Percentiles rank a stretch among this genome's conserved stretches.
These are phyloP conservation scores for Gautieria morchelliformis DNA, from an alignment of 768 basidiomycete species.

Conservation along the genomic window DNA sequence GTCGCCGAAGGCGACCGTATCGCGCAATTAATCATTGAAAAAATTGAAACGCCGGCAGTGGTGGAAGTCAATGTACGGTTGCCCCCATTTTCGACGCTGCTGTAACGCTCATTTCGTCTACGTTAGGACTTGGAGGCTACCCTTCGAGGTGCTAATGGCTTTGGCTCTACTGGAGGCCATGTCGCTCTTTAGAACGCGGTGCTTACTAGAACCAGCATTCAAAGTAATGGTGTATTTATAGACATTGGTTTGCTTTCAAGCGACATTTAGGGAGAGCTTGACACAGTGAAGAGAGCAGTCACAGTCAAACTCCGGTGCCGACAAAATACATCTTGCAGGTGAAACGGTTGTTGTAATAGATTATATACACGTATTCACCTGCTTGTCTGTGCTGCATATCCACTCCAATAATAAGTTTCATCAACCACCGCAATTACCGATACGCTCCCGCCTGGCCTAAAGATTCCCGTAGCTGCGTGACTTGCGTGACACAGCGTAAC, in stretches of 20 bases:
- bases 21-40: slow-evolving; percentile 90
- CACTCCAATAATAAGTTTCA: too few relatives aligned
- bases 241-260: not conserved
- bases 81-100: not conserved
- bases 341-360: too few relatives aligned
- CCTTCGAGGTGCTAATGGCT: slow-evolving; percentile 73
- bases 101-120: not conserved
- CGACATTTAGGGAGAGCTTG: too few relatives aligned
- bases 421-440: too few relatives aligned
- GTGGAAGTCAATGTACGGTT: slow-evolving; percentile 71
- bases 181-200: slow-evolving; percentile 6
- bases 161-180: slow-evolving; percentile 93
- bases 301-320: too few relatives aligned
- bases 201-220: not conserved
- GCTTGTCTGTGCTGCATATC: too few relatives aligned
- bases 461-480: too few relatives aligned
- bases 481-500: not conserved
- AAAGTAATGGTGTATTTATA: not conserved
- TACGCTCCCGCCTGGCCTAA: too few relatives aligned
- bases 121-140: slow-evolving; percentile 77
- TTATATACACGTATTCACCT: too few relatives aligned
- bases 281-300: too few relatives aligned
- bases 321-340: too few relatives aligned
- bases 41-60: slow-evolving; percentile 77
- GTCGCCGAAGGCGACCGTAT: slow-evolving; percentile 93